Conservation (phyloP, 148 eudicot species). For the Rhododendron griersonianum region DNA sequence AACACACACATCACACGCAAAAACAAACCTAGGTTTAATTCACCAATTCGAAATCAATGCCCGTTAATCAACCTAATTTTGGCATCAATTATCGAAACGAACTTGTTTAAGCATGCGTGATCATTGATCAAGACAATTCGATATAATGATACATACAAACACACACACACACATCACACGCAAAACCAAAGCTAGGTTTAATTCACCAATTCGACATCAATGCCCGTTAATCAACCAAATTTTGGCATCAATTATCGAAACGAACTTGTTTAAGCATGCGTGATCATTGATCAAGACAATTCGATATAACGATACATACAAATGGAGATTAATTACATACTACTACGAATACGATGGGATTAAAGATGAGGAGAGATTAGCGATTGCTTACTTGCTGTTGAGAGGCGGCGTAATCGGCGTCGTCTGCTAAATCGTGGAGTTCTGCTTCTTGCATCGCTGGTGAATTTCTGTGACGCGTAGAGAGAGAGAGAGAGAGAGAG, state of each 20-base stretch:
- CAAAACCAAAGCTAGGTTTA: constrained; percentile 7
- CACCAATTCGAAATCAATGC: neutral
- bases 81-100: neutral
- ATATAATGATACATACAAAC: neutral
- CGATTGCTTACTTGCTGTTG: constrained; percentile 31
- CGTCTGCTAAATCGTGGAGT: constrained; percentile 43
- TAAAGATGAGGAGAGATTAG: neutral
- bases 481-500: neutral
- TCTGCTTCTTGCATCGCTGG: constrained; percentile 42
- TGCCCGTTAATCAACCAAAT: neutral
- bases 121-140: constrained; percentile 17
- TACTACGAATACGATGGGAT: neutral
- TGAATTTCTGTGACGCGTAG: neutral
- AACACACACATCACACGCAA: neutral
- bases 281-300: constrained; percentile 16
- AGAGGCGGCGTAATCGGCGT: constrained; percentile 55
- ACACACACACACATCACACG: neutral
- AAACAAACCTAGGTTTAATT: constrained; percentile 6
- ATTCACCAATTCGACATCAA: neutral
- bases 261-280: neutral
- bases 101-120: neutral
- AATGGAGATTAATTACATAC: neutral
- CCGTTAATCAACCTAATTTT: neutral
- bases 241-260: neutral
- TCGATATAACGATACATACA: neutral